These are phyloP conservation scores for Lachancea quebecensis DNA, from an alignment of 805 yeast genomes.

Conservation along the genomic window DNA sequence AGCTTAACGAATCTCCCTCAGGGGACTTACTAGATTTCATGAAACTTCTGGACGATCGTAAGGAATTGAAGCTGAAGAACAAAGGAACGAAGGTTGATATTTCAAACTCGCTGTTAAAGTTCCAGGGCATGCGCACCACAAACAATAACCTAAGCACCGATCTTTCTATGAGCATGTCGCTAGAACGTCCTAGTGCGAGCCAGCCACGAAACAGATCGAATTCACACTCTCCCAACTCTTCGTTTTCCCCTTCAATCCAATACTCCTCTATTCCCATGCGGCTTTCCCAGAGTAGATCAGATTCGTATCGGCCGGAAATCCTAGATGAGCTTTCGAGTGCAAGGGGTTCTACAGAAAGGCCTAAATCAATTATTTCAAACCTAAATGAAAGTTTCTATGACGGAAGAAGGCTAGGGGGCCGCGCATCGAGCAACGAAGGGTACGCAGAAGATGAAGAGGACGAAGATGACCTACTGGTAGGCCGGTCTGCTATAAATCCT, in stretches of 20 bases:
- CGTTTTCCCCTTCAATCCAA: conserved; percentile 23
- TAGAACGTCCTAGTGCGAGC: conserved; percentile 12
- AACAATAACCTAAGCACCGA: conserved; percentile 53
- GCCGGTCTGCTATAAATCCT: conserved; percentile 10
- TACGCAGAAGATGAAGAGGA: conserved; percentile 7
- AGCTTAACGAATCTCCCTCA: conserved; percentile 28
- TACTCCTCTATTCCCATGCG: conserved; percentile 28
- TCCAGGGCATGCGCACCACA: conserved; percentile 44
- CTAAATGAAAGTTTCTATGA: conserved; percentile 3
- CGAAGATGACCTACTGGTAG: conserved; percentile 8
- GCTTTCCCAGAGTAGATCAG: conserved; percentile 19
- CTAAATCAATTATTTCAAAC: conserved; percentile 2
- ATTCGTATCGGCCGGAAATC: conserved; percentile 1
- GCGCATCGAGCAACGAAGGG: conserved; percentile 1
- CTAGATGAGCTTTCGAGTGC: conserved; percentile 3
- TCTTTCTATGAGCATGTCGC: conserved; percentile 42
- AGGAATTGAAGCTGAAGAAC: conserved; percentile 38
- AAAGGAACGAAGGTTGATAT: conserved; percentile 21
- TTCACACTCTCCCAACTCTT: conserved; percentile 33
- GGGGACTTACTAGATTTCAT: conserved; percentile 63
- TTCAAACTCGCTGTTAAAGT: conserved; percentile 43
- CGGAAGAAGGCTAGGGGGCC: neutral
- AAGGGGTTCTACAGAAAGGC: conserved; percentile 8
- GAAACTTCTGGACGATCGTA: conserved; percentile 57
- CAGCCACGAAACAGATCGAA: conserved; percentile 19